A percentile compares a stretch with the other conserved stretches of the same genome.
Evolutionary conservation across 495 filamentous ascomycete genomes (phyloP).

Genomic region (Xylaria acuta): DNA sequence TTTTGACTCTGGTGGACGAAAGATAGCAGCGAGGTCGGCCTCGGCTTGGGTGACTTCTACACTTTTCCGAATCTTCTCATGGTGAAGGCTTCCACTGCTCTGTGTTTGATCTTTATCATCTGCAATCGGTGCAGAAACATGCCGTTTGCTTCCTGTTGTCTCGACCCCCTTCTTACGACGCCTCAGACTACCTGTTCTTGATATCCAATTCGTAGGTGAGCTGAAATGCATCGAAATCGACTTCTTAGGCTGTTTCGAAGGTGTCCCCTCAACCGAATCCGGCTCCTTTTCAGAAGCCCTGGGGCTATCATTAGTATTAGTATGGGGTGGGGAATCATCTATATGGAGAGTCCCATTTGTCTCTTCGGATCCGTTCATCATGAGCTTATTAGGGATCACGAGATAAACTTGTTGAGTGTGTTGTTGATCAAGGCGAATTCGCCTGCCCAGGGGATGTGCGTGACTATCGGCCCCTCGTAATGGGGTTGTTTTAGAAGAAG

Average conservation of each 20-base stretch:
- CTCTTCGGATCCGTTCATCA: slow-evolving; percentile 24
- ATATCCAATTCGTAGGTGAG: slow-evolving; percentile 57
- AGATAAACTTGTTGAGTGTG: slow-evolving; percentile 32
- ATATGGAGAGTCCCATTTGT: slow-evolving; percentile 16
- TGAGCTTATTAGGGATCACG: slow-evolving; percentile 31
- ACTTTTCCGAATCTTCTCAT: slow-evolving; percentile 31
- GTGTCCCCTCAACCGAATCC: slow-evolving; percentile 36
- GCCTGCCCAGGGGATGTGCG: slow-evolving; percentile 25
- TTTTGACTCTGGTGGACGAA: slow-evolving; percentile 44
- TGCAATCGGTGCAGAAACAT: slow-evolving; percentile 52
- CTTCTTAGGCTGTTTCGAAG: slow-evolving; percentile 50
- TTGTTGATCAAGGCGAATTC: slow-evolving; percentile 35
- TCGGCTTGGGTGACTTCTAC: slow-evolving; percentile 29
- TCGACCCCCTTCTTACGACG: slow-evolving; percentile 51
- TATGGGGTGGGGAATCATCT: slow-evolving; percentile 1
- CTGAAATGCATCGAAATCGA: slow-evolving; percentile 63
- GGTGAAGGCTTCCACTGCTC: not conserved
- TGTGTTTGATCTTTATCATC: slow-evolving; percentile 23
- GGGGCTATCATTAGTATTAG: slow-evolving; percentile 33
- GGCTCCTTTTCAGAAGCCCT: slow-evolving; percentile 33
- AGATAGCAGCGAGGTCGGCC: slow-evolving; percentile 33
- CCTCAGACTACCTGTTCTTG: slow-evolving; percentile 56
- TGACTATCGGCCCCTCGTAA: slow-evolving; percentile 28
- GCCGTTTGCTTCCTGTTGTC: slow-evolving; percentile 48
- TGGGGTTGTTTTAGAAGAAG: slow-evolving; percentile 26